phyloP scores from a whole-genome alignment of 2,329 filamentous ascomycete species.

The Botryotinia calthae region DNA sequence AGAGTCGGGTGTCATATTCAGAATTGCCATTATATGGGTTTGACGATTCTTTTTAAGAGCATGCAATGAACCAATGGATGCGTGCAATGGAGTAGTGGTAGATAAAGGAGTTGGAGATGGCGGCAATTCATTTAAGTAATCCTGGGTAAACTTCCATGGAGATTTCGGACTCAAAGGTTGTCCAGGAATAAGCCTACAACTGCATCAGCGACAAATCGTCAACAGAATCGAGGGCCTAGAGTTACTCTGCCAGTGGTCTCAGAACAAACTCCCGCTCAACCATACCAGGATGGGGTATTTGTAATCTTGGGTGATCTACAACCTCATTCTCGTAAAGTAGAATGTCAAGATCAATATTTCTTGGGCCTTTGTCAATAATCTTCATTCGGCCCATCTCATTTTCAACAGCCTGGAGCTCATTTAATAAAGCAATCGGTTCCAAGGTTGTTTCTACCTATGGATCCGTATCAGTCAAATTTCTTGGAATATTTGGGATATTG shows the following conservation, averaged over 20 bases:
- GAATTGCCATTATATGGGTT: constrained; percentile 87
- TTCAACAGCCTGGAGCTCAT: constrained; percentile 82
- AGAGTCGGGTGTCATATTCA: constrained; percentile 93
- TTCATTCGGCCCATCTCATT: constrained; percentile 75
- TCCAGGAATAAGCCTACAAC: constrained; percentile 52
- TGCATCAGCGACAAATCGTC: constrained; percentile 24
- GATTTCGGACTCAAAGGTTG: constrained; percentile 51
- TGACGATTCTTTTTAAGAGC: constrained; percentile 52
- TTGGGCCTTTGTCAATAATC: constrained; percentile 85
- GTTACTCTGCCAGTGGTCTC: constrained; percentile 76
- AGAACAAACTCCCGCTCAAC: constrained; percentile 92
- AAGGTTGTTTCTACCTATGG: constrained; percentile 71
- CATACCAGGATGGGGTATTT: constrained; percentile 80
- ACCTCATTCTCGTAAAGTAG: constrained; percentile 71
- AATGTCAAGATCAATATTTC: constrained; percentile 93
- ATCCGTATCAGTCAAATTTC: not conserved
- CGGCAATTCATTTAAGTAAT: constrained; percentile 60
- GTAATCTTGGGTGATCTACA: constrained; percentile 70
- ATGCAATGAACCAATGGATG: constrained; percentile 53
- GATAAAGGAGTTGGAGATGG: constrained; percentile 51
- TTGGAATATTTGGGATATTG: not conserved
- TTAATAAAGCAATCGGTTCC: constrained; percentile 70
- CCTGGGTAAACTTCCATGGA: constrained; percentile 60
- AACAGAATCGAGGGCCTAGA: not conserved
- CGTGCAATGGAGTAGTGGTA: constrained; percentile 56